phyloP scores from a whole-genome alignment of 768 basidiomycete species.

The Clavulina sp. region DNA sequence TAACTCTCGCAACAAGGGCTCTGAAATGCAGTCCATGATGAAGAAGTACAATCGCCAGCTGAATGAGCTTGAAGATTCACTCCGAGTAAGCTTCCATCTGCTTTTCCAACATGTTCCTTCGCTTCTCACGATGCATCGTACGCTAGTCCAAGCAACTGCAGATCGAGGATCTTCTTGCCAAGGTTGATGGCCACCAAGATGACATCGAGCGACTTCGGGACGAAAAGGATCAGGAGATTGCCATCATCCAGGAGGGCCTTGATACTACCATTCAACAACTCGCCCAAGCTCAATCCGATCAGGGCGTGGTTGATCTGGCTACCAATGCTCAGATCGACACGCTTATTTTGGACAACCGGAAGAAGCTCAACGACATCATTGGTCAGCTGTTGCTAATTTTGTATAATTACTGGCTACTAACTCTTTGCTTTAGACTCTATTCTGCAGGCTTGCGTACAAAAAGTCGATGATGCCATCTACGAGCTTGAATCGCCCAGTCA shows the following conservation, averaged over 20 bases:
- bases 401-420: neutral
- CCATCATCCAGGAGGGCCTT: conserved; percentile 90
- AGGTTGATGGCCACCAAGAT: conserved; percentile 52
- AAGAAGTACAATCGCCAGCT: conserved; percentile 91
- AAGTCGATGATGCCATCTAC: conserved; percentile 93
- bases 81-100: conserved; percentile 42
- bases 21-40: conserved; percentile 77
- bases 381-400: conserved; percentile 6
- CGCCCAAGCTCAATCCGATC: conserved; percentile 70
- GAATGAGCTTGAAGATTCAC: conserved; percentile 87
- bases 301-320: conserved; percentile 72
- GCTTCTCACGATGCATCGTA: neutral
- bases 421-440: conserved; percentile 63
- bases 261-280: conserved; percentile 80
- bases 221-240: conserved; percentile 94
- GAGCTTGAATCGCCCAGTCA: conserved; percentile 93
- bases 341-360: conserved; percentile 88
- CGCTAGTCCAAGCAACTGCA: conserved; percentile 82
- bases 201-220: conserved; percentile 74
- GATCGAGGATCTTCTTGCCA: conserved; percentile 79
- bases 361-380: conserved; percentile 95
- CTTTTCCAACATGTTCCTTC: neutral
- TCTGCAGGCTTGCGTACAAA: conserved; percentile 87
- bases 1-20: conserved; percentile 73
- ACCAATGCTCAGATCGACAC: conserved; percentile 96